Conservation (phyloP, 768 basidiomycete species). For the Tubosaeta sp. region DNA sequence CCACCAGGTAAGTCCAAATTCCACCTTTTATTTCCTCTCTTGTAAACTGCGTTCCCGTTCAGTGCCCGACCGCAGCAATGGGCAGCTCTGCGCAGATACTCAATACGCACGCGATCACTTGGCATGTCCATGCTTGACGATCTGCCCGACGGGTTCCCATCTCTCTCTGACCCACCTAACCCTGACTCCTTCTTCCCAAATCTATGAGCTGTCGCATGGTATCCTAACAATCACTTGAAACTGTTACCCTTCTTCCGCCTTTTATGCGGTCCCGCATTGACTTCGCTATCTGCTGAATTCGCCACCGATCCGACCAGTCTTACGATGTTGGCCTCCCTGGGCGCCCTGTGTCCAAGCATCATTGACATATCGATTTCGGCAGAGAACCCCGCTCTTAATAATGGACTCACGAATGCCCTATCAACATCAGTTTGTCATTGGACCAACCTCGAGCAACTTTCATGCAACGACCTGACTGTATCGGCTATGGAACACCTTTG, state of each 20-base stretch:
- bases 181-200: conserved; percentile 19
- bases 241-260: conserved; percentile 21
- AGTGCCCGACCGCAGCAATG: conserved; percentile 9
- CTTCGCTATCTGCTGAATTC: conserved; percentile 18
- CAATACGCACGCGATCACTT: conserved; percentile 15
- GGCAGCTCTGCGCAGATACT: conserved; percentile 20
- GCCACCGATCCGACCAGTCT: conserved; percentile 15
- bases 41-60: not conserved
- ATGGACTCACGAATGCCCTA: conserved; percentile 10
- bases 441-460: conserved; percentile 14
- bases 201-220: conserved; percentile 21
- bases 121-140: conserved; percentile 20
- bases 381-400: conserved; percentile 3
- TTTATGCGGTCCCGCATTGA: conserved; percentile 21
- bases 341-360: conserved; percentile 18
- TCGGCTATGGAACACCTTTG: conserved; percentile 18
- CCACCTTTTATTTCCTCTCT: no score
- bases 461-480: conserved; percentile 20
- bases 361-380: conserved; percentile 15
- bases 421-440: conserved; percentile 19
- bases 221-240: conserved; percentile 14
- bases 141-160: conserved; percentile 7
- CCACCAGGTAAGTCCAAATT: conserved; percentile 9
- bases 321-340: conserved; percentile 9
- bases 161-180: conserved; percentile 13